Conservation (phyloP, 2,329 filamentous ascomycete species). For the Talaromyces albobiverticillius region DNA sequence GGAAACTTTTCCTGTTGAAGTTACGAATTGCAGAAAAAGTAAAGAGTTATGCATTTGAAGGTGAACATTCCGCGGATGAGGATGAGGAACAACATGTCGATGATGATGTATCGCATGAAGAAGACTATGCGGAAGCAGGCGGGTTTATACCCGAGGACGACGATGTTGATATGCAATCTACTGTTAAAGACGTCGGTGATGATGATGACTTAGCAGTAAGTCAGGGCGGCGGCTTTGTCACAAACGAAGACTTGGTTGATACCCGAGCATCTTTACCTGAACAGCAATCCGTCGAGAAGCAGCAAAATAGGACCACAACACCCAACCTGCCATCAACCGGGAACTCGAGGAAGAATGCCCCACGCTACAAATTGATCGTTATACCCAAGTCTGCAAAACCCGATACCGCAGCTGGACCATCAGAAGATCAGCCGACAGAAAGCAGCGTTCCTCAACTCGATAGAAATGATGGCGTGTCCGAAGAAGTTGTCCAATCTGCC, state of each 20-base stretch:
- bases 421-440: neutral
- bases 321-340: neutral
- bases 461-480: neutral
- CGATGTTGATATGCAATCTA: neutral
- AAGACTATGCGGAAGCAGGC: conserved; percentile 21
- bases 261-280: neutral
- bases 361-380: conserved; percentile 13
- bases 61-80: conserved; percentile 34
- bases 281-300: neutral
- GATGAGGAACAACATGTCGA: conserved; percentile 36
- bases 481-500: conserved; percentile 1
- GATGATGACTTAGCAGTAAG: conserved; percentile 6
- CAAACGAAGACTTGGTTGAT: neutral
- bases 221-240: neutral
- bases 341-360: neutral
- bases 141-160: conserved; percentile 28
- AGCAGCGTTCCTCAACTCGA: neutral
- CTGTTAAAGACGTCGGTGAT: neutral
- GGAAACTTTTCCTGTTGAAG: conserved; percentile 60
- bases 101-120: conserved; percentile 26
- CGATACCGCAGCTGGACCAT: neutral
- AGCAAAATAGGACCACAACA: neutral
- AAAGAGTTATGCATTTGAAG: conserved; percentile 51
- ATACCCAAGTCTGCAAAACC: neutral
- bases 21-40: conserved; percentile 71